Conservation (phyloP, 2,329 filamentous ascomycete genomes). For the Eutypella sp. region DNA sequence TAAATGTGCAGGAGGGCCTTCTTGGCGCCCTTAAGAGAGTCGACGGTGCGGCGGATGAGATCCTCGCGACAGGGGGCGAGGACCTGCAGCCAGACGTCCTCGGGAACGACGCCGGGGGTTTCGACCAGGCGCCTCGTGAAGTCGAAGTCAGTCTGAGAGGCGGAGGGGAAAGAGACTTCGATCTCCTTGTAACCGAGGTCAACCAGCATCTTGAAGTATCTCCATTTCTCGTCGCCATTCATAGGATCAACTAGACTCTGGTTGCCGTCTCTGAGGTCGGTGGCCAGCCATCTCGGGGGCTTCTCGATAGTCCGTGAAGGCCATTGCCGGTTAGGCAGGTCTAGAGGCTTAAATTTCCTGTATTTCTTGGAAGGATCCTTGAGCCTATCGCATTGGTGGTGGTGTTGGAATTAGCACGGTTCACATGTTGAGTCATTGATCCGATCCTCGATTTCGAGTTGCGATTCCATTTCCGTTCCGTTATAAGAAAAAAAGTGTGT, state of each 20-base stretch:
- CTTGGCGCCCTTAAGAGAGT: conserved; percentile 82
- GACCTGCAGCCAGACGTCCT: conserved; percentile 89
- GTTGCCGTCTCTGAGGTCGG: conserved; percentile 87
- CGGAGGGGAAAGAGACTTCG: conserved; percentile 91
- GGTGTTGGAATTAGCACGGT: background rate
- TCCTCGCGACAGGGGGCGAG: conserved; percentile 89
- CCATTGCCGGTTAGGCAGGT: conserved; percentile 74
- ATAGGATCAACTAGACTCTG: conserved; percentile 91
- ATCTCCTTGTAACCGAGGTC: conserved; percentile 97
- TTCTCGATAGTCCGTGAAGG: conserved; percentile 77
- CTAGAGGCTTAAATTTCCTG: conserved; percentile 60
- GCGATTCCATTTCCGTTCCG: too few species aligned
- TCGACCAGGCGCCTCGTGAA: conserved; percentile 85
- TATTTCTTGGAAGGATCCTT: conserved; percentile 75
- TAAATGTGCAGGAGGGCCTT: conserved; percentile 95
- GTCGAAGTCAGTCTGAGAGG: conserved; percentile 92
- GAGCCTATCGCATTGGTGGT: conserved; percentile 45
- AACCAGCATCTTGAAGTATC: conserved; percentile 90
- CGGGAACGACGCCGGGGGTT: conserved; percentile 75
- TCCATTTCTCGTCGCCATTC: conserved; percentile 93
- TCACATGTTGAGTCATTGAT: background rate
- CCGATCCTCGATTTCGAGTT: too few species aligned
- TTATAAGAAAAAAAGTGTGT: too few species aligned
- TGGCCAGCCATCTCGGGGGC: conserved; percentile 85
- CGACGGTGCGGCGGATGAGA: conserved; percentile 82